A percentile compares a stretch with the other conserved stretches of the same genome.
phyloP scores from a whole-genome alignment of 2,329 filamentous ascomycete species.

The Fusarium cicatricum region DNA sequence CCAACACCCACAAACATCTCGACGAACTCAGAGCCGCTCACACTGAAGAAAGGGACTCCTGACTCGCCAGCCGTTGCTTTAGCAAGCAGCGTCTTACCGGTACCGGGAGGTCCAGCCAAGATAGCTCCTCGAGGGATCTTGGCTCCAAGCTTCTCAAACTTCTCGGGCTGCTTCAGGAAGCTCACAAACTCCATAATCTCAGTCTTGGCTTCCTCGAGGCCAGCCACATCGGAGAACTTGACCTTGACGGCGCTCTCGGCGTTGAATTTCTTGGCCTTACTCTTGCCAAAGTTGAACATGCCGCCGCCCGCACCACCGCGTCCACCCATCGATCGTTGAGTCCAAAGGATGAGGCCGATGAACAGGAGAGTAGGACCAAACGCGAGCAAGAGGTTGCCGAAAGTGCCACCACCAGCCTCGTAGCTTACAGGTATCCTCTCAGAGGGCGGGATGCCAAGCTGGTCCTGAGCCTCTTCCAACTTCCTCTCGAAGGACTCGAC shows the following conservation, averaged over 20 bases:
- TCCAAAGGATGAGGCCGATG: constrained; percentile 82
- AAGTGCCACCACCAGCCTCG: constrained; percentile 76
- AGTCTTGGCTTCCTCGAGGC: constrained; percentile 96
- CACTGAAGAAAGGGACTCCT: constrained; percentile 96
- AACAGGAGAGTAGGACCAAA: constrained; percentile 90
- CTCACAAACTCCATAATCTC: constrained; percentile 99
- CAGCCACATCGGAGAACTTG: constrained; percentile 95
- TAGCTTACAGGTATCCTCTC: constrained; percentile 96
- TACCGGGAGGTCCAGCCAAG: constrained; percentile 95
- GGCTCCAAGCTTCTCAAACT: constrained; percentile 92
- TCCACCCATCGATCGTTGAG: constrained; percentile 77
- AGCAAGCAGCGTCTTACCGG: constrained; percentile 95
- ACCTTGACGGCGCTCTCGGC: constrained; percentile 96
- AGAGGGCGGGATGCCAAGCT: constrained; percentile 83
- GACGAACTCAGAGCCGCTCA: constrained; percentile 98
- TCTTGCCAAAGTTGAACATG: constrained; percentile 96
- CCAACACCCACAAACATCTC: constrained; percentile 99
- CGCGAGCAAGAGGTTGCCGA: constrained; percentile 74
- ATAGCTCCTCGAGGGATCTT: constrained; percentile 98
- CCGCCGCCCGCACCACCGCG: constrained; percentile 72
- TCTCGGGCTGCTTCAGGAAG: constrained; percentile 92
- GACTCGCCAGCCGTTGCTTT: constrained; percentile 98
- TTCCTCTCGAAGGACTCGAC: constrained; percentile 91
- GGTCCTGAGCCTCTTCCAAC: constrained; percentile 86
- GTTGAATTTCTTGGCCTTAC: constrained; percentile 95